These are phyloP conservation scores for Peniophora sp. DNA, from an alignment of 1,284 basidiomycete genomes.

Conservation along the genomic window DNA sequence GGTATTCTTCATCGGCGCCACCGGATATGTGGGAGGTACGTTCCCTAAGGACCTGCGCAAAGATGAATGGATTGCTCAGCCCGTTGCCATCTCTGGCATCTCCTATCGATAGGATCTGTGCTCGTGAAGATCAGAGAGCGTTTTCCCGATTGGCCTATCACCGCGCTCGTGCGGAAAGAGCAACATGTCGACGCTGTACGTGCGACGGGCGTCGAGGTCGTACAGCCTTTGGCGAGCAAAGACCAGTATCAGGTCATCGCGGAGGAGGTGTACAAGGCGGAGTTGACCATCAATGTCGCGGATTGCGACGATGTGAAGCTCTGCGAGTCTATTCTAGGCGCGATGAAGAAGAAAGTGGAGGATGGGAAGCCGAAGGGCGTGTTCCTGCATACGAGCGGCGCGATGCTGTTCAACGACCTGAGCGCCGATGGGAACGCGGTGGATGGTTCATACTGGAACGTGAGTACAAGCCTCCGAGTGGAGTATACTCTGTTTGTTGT, in stretches of 20 bases:
- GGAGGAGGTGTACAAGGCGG: conserved; percentile 1
- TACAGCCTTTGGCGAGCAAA: background rate
- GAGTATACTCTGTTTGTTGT: background rate
- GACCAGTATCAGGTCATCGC: background rate
- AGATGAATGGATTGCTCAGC: too few species aligned
- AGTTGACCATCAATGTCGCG: conserved; percentile 5
- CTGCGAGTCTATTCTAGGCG: conserved; percentile 3
- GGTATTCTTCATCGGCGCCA: background rate
- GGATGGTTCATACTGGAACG: conserved; percentile 4
- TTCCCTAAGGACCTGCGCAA: background rate
- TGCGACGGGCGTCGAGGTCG: background rate
- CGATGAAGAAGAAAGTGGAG: conserved; percentile 1
- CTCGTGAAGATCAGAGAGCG: background rate
- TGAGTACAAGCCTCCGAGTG: background rate
- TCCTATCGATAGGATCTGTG: conserved; percentile 1
- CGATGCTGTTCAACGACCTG: background rate
- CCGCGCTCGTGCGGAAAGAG: conserved; percentile 4
- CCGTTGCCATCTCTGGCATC: background rate
- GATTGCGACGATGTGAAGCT: conserved; percentile 4
- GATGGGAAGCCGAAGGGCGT: background rate
- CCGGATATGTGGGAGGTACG: background rate
- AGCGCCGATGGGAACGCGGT: background rate
- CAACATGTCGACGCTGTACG: background rate
- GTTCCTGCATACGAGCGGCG: conserved; percentile 7
- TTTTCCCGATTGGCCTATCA: background rate